Evolutionary conservation across 2,329 filamentous ascomycete genomes (phyloP).

Genomic region (Neoascochyta sp.): DNA sequence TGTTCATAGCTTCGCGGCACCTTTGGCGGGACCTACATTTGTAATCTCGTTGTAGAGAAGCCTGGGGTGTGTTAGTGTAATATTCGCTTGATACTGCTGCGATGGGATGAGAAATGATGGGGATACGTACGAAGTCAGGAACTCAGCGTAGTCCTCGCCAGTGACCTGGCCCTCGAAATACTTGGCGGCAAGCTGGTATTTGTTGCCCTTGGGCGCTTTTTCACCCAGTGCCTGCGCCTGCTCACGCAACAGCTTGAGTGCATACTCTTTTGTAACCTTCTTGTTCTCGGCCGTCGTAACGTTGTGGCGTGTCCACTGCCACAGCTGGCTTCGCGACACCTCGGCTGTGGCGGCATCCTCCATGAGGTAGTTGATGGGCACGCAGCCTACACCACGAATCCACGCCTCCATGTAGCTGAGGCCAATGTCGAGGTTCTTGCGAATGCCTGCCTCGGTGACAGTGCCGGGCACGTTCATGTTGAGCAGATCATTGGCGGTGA

Average conservation of each 20-base stretch:
- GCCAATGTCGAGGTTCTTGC: constrained; percentile 96
- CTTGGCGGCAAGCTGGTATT: constrained; percentile 83
- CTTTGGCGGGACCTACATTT: constrained; percentile 62
- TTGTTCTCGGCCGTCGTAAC: constrained; percentile 81
- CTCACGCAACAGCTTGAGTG: constrained; percentile 81
- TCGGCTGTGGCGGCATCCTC: constrained; percentile 97
- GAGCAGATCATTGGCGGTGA: constrained; percentile 83
- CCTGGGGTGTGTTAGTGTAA: constrained; percentile 43
- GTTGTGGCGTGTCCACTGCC: constrained; percentile 84
- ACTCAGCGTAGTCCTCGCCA: constrained; percentile 96
- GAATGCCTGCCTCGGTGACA: constrained; percentile 90
- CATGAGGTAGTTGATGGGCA: constrained; percentile 98
- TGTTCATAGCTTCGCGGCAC: constrained; percentile 46
- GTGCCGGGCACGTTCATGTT: constrained; percentile 97
- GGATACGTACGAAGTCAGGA: constrained; percentile 71
- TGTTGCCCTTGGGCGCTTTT: constrained; percentile 82
- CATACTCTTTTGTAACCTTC: constrained; percentile 88
- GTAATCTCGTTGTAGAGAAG: constrained; percentile 88
- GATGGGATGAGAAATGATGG: background rate
- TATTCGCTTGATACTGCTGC: background rate
- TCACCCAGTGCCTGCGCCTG: constrained; percentile 70
- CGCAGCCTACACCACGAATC: constrained; percentile 90
- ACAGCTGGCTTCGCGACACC: constrained; percentile 88
- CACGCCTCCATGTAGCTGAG: constrained; percentile 98
- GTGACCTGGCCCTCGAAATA: constrained; percentile 93